Conservation (phyloP, 441 rosid genomes). For the Populus hybrid region DNA sequence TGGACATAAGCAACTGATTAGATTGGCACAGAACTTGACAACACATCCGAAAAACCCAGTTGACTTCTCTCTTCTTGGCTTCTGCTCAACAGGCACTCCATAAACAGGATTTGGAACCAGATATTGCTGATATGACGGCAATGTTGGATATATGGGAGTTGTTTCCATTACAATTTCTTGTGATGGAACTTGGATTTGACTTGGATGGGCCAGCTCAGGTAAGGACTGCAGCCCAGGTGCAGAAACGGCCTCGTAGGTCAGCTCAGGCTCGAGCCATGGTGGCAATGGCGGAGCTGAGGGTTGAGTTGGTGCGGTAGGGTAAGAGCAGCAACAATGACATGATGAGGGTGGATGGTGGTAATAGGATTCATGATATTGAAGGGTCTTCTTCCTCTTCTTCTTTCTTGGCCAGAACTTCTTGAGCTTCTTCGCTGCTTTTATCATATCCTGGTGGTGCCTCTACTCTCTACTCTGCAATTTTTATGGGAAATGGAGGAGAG, state of each 20-base stretch:
- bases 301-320: conserved; percentile 20
- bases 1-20: conserved; percentile 51
- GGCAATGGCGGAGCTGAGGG: conserved; percentile 80
- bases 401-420: conserved; percentile 60
- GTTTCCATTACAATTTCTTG: conserved; percentile 32
- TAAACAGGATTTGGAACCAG: conserved; percentile 42
- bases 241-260: conserved; percentile 13
- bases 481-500: not conserved
- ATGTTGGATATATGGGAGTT: conserved; percentile 10
- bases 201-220: conserved; percentile 9
- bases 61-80: conserved; percentile 21
- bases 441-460: conserved; percentile 30
- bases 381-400: conserved; percentile 36
- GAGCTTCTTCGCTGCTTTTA: conserved; percentile 56
- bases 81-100: conserved; percentile 32
- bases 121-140: conserved; percentile 50
- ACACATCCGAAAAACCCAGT: conserved; percentile 42
- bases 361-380: not conserved
- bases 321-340: conserved; percentile 27
- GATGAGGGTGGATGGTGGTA: conserved; percentile 3
- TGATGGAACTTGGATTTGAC: conserved; percentile 11
- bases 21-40: conserved; percentile 27
- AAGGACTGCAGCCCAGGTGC: conserved; percentile 1
- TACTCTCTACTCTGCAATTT: not conserved
- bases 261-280: conserved; percentile 46